Evolutionary conservation across 306 rosid genomes (phyloP).

Genomic region (Corylus americana): DNA sequence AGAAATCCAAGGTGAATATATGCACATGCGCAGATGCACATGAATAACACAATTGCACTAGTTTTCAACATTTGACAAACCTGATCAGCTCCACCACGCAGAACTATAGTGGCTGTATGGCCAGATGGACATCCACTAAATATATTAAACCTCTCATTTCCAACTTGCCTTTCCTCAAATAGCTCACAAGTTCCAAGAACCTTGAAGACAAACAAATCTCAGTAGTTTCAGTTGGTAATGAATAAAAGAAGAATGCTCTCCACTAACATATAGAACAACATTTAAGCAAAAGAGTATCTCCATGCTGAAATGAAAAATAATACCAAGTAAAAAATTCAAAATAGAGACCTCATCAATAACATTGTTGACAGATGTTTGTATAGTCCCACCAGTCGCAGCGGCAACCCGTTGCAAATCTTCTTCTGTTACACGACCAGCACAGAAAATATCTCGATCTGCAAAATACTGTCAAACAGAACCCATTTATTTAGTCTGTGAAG

Average conservation of each 20-base stretch:
- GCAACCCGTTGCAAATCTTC: constrained; percentile 92
- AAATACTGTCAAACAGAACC: constrained; percentile 72
- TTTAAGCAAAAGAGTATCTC: neutral
- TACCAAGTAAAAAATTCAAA: neutral
- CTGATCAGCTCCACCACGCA: constrained; percentile 99
- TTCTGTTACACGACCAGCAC: constrained; percentile 98
- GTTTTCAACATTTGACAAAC: constrained; percentile 35
- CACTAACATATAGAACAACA: neutral
- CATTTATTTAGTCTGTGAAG: neutral
- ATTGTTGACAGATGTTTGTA: constrained; percentile 95
- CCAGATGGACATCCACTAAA: constrained; percentile 98
- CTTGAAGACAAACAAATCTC: constrained; percentile 38
- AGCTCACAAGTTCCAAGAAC: constrained; percentile 92
- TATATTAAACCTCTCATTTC: constrained; percentile 95
- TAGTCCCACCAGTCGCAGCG: constrained; percentile 96
- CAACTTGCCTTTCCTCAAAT: constrained; percentile 97
- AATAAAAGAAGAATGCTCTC: neutral
- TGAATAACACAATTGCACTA: neutral
- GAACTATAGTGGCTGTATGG: constrained; percentile 91
- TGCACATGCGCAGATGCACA: neutral
- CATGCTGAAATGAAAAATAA: neutral
- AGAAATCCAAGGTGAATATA: constrained; percentile 9
- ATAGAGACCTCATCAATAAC: constrained; percentile 80
- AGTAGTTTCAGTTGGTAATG: neutral
- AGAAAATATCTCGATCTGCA: constrained; percentile 96